Conservation (phyloP, 2,329 filamentous ascomycete genomes). For the Exophiala spinifera region DNA sequence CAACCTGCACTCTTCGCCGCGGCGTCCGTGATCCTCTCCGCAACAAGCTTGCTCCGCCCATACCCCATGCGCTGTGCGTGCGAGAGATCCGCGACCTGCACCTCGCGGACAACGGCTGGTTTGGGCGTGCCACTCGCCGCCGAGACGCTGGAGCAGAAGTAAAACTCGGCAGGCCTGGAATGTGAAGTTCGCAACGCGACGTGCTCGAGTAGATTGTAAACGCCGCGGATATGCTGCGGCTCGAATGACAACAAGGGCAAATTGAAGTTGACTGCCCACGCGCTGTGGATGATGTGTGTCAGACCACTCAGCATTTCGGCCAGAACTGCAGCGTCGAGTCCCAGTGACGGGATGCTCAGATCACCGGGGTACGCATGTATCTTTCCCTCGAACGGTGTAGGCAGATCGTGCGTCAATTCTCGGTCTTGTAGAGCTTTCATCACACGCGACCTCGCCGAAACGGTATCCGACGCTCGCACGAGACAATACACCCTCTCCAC, state of each 20-base stretch:
- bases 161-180: slow-evolving; percentile 32
- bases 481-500: slow-evolving; percentile 55
- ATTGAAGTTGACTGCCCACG: slow-evolving; percentile 65
- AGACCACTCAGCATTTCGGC: slow-evolving; percentile 41
- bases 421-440: slow-evolving; percentile 39
- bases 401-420: slow-evolving; percentile 23
- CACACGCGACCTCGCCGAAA: slow-evolving; percentile 46
- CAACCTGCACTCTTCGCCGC: slow-evolving; percentile 26
- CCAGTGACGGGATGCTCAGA: slow-evolving; percentile 48
- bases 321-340: slow-evolving; percentile 45
- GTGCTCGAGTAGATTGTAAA: slow-evolving; percentile 47
- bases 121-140: slow-evolving; percentile 37
- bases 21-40: slow-evolving; percentile 49
- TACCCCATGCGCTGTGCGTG: slow-evolving; percentile 51
- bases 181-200: slow-evolving; percentile 24
- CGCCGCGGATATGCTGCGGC: slow-evolving; percentile 48
- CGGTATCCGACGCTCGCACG: slow-evolving; percentile 46
- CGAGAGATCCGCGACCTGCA: slow-evolving; percentile 6
- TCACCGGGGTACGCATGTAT: slow-evolving; percentile 48
- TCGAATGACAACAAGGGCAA: slow-evolving; percentile 55
- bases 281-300: slow-evolving; percentile 59
- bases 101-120: slow-evolving; percentile 20
- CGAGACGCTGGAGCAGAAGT: slow-evolving; percentile 51
- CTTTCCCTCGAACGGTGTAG: slow-evolving; percentile 32
- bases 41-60: slow-evolving; percentile 56